Base-by-base conservation (phyloP, 1,284 basidiomycete species). In the Schizopora paradoxa region DNA sequence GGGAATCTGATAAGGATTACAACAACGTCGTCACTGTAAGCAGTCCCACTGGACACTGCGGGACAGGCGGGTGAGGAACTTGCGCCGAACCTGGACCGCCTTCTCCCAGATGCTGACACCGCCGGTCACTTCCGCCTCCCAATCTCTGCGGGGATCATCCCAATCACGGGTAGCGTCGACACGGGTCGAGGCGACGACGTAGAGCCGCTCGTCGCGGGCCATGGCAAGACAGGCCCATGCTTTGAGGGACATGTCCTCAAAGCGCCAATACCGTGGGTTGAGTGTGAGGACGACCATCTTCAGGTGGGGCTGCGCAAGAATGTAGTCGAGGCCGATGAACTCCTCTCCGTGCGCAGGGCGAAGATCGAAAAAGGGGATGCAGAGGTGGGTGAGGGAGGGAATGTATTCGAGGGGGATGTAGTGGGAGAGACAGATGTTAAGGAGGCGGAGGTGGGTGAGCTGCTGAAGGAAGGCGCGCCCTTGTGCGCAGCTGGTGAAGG, bases 181-280 rank as follows among this genome's bases (percentile, higher is more conserved):
- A 18, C 49, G 34, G 10, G 45, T 51, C 11, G 45, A 47, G n/a
- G 45, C 49, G 14, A 51, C 45, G 29, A 51, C 45, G 38, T 51
- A 47, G 16, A 51, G 34, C 13, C 49, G 25, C 10, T 49, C 31
- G 19, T 51, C 49, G 19, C 42, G 34, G 14, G 45, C 49, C 49
- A 51, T 51, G 13, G 49, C 49, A 10, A 39, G 41, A 14, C 47
- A 34, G 4, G 49, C 49, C 49, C 49, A 51, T 8, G 41, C 45
- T 37, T 51, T 51, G 25, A 51, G 36, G 29, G 34, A 43, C 27
- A 47, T 25, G 21, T 47, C 49, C 3, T 51, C 49, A 32, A 51
- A 51, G 13, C 45, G 40, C 49, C 49, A 51, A 16, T 51, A 51
- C 19, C 49, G 49, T 6, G 49, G 49, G 33, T 51, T 51, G 22